Conservation (phyloP, 768 basidiomycete genomes). For the Xanthoconium stramineum region DNA sequence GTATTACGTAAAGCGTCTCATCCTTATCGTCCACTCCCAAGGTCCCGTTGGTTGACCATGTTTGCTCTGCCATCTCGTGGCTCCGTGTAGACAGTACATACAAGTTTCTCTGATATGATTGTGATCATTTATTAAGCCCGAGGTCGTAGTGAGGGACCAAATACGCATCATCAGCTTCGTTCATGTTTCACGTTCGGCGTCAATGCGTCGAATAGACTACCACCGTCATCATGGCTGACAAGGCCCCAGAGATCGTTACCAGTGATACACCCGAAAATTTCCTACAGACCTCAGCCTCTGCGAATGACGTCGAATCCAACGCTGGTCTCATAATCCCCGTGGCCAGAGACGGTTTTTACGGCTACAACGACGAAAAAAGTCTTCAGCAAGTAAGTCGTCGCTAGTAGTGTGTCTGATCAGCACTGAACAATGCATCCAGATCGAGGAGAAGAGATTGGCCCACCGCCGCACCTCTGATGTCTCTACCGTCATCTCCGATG, state of each 20-base stretch:
- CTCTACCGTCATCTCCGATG: slow-evolving; percentile 21
- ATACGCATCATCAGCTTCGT: slow-evolving; percentile 7
- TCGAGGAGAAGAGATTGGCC: slow-evolving; percentile 70
- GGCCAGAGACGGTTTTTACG: slow-evolving; percentile 71
- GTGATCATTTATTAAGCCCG: neutral
- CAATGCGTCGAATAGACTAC: neutral
- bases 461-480: slow-evolving; percentile 63
- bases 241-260: neutral
- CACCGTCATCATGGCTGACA: slow-evolving; percentile 18
- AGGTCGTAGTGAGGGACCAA: slow-evolving; percentile 3
- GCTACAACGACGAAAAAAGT: slow-evolving; percentile 75
- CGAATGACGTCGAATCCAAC: slow-evolving; percentile 13
- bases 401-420: neutral
- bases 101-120: neutral
- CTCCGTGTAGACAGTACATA: neutral
- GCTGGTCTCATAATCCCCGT: slow-evolving; percentile 42
- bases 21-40: neutral
- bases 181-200: slow-evolving; percentile 1
- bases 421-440: slow-evolving; percentile 39
- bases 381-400: slow-evolving; percentile 60
- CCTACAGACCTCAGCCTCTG: neutral
- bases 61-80: neutral
- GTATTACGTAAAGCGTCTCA: slow-evolving; percentile 7
- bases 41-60: no score
- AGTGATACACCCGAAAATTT: neutral